Conservation (phyloP, 225 moss, liverwort and hornwort genomes). For the Physcomitrium patens region DNA sequence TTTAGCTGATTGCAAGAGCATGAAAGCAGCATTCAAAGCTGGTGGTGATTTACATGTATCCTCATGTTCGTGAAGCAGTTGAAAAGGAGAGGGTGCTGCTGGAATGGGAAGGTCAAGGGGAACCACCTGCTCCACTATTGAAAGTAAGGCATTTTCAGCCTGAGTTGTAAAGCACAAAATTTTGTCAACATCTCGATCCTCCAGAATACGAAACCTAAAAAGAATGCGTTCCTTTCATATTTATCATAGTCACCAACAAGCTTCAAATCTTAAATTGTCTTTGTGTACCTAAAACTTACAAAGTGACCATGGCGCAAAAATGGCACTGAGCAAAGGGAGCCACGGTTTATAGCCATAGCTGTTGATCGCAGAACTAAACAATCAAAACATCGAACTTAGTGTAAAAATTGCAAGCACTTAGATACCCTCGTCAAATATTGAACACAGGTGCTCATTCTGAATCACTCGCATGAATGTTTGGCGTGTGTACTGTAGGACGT, state of each 20-base stretch:
- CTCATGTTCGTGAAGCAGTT: constrained; percentile 89
- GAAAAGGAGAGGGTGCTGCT: constrained; percentile 83
- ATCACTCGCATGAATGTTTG: constrained; percentile 4
- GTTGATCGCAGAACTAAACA: no score
- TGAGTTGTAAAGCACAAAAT: neutral
- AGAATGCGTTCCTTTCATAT: no score
- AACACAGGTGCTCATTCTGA: neutral
- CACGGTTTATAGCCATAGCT: no score
- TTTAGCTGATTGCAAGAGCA: constrained; percentile 89
- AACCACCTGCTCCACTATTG: constrained; percentile 85
- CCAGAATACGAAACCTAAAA: no score
- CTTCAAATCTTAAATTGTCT: no score
- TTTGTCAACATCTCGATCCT: no score
- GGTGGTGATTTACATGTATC: constrained; percentile 99
- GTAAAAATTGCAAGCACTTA: neutral
- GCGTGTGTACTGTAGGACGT: constrained; percentile 60
- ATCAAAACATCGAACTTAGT: neutral
- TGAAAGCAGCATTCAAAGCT: constrained; percentile 89
- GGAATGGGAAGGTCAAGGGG: constrained; percentile 87
- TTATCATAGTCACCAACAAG: no score
- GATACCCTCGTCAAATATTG: neutral
- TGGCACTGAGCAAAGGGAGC: no score
- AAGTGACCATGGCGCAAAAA: no score
- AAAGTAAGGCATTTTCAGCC: constrained; percentile 55
- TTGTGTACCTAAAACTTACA: no score